Conservation (phyloP, 164 flowering plant genomes). For the Brasenia schreberi region DNA sequence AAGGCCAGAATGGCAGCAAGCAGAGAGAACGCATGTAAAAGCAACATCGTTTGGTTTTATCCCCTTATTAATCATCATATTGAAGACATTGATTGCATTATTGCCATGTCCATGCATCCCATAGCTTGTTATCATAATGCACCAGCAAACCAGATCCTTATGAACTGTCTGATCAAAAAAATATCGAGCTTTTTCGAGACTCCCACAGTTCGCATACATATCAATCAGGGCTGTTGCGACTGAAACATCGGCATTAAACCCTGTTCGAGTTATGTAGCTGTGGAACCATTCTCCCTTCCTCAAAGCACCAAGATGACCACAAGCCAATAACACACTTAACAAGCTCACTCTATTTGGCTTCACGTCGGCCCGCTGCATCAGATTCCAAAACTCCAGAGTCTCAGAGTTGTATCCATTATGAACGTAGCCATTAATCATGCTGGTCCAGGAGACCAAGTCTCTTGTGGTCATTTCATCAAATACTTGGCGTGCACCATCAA, state of each 20-base stretch:
- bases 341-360: conserved; percentile 10
- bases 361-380: conserved; percentile 7
- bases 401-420: conserved; percentile 9
- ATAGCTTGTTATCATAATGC: conserved; percentile 7
- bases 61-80: conserved; percentile 8
- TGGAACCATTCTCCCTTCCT: conserved; percentile 11
- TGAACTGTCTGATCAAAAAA: conserved; percentile 7
- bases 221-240: conserved; percentile 9
- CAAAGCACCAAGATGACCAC: conserved; percentile 10
- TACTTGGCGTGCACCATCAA: conserved; percentile 6
- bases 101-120: conserved; percentile 11
- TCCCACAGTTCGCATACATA: conserved; percentile 11
- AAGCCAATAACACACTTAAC: conserved; percentile 10
- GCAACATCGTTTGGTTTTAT: conserved; percentile 7
- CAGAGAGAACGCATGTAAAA: conserved; percentile 10
- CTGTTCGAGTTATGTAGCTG: conserved; percentile 5
- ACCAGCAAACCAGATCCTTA: conserved; percentile 11
- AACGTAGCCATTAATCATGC: conserved; percentile 11
- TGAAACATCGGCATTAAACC: conserved; percentile 7
- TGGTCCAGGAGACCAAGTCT: conserved; percentile 12
- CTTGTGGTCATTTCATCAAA: conserved; percentile 10
- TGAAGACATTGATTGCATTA: conserved; percentile 4
- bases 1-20: conserved; percentile 11
- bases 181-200: conserved; percentile 7
- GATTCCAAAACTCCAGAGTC: conserved; percentile 5